phyloP scores from a whole-genome alignment of 306 rosid genomes.

The Cicer pinnatifidum region DNA sequence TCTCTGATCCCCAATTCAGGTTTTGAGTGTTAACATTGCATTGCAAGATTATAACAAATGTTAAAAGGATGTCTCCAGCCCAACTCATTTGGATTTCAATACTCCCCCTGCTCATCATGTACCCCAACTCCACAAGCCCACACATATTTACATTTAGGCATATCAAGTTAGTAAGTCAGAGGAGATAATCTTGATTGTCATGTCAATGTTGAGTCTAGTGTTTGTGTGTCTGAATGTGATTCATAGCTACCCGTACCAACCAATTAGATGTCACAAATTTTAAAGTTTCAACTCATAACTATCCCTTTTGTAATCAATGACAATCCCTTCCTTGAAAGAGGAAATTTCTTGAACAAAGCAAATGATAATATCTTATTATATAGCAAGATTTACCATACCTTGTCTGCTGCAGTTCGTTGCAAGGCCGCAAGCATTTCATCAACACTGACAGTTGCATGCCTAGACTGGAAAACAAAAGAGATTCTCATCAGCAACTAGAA shows the following conservation, averaged over 20 bases:
- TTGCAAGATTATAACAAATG: too few relatives aligned
- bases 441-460: conserved; percentile 82
- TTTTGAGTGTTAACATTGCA: neutral
- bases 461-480: conserved; percentile 58
- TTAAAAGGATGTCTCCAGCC: neutral
- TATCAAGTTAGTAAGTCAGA: neutral
- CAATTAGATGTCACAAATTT: conserved; percentile 9
- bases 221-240: neutral
- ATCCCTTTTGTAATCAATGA: neutral
- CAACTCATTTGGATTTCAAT: neutral
- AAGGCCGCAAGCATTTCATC: conserved; percentile 86
- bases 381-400: conserved; percentile 55
- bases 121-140: neutral
- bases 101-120: neutral
- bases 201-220: neutral
- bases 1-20: neutral
- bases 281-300: neutral
- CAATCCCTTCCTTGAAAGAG: conserved; percentile 12
- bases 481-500: conserved; percentile 29
- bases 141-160: neutral
- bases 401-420: conserved; percentile 60
- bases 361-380: conserved; percentile 27
- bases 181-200: neutral
- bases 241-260: neutral
- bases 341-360: conserved; percentile 7